Conservation (phyloP, 805 yeast genomes). For the Yarrowia hollandica region DNA sequence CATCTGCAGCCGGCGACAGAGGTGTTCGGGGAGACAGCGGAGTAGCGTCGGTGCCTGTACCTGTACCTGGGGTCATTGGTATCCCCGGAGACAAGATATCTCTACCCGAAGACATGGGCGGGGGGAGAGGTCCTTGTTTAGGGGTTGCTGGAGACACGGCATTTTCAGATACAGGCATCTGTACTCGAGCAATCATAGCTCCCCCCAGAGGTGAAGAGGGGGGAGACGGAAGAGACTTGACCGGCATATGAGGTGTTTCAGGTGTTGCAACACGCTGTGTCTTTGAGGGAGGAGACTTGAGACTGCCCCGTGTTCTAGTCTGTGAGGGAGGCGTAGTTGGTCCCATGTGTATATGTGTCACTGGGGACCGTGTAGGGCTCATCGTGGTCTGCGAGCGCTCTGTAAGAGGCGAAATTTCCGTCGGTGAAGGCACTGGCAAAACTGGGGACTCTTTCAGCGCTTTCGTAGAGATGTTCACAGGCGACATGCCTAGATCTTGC, state of each 20-base stretch:
- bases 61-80: background rate
- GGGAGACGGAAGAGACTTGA: conserved; percentile 17
- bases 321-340: background rate
- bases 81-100: background rate
- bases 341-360: no score
- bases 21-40: conserved; percentile 8
- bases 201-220: background rate
- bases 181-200: background rate
- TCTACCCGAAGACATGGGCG: conserved; percentile 1
- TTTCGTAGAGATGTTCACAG: background rate
- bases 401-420: background rate
- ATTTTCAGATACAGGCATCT: no score
- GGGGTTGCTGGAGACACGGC: background rate
- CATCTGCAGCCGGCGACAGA: background rate
- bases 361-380: no score
- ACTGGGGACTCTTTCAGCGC: background rate
- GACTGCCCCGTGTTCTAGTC: background rate
- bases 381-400: no score
- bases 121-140: background rate
- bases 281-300: background rate
- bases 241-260: background rate
- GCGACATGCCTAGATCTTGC: background rate
- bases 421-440: background rate
- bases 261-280: background rate
- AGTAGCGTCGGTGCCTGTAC: background rate